Percentiles rank a stretch among this genome's conserved stretches.
Conservation (phyloP, 2,329 filamentous ascomycete species). For the Botrytis deweyae region DNA sequence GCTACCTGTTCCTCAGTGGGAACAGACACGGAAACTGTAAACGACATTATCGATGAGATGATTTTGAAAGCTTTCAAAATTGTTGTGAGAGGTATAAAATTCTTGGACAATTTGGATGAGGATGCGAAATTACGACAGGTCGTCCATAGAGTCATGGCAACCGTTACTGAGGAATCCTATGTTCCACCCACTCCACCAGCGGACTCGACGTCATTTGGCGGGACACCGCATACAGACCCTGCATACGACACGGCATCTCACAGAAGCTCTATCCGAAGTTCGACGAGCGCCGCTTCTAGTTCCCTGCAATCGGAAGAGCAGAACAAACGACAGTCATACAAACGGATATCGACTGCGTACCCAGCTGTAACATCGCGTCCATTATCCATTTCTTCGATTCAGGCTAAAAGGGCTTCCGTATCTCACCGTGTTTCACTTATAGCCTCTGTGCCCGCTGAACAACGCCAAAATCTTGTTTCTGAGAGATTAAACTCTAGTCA, state of each 20-base stretch:
- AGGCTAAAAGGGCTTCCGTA: constrained; percentile 36
- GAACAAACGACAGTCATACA: constrained; percentile 36
- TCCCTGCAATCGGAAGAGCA: constrained; percentile 35
- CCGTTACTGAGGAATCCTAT: constrained; percentile 57
- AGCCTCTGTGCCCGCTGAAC: constrained; percentile 61
- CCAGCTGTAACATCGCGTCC: constrained; percentile 32
- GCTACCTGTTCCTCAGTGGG: constrained; percentile 42
- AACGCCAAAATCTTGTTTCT: constrained; percentile 74
- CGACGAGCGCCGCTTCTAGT: constrained; percentile 34
- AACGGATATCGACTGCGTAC: constrained; percentile 33
- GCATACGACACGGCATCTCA: constrained; percentile 39
- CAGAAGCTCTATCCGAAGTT: constrained; percentile 37
- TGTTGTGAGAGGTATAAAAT: constrained; percentile 84
- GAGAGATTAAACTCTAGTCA: constrained; percentile 77
- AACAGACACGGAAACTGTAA: constrained; percentile 56
- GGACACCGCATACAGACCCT: constrained; percentile 46
- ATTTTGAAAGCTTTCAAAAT: constrained; percentile 92
- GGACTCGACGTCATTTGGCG: constrained; percentile 51
- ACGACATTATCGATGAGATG: constrained; percentile 85
- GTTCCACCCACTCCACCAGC: constrained; percentile 64
- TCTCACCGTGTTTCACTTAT: constrained; percentile 76
- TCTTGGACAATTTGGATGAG: constrained; percentile 81
- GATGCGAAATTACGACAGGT: constrained; percentile 52
- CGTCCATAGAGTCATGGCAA: constrained; percentile 59
- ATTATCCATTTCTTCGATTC: constrained; percentile 33